Base-by-base conservation (phyloP, 345 rosid species). In the Excoecaria cochinchinensis region DNA sequence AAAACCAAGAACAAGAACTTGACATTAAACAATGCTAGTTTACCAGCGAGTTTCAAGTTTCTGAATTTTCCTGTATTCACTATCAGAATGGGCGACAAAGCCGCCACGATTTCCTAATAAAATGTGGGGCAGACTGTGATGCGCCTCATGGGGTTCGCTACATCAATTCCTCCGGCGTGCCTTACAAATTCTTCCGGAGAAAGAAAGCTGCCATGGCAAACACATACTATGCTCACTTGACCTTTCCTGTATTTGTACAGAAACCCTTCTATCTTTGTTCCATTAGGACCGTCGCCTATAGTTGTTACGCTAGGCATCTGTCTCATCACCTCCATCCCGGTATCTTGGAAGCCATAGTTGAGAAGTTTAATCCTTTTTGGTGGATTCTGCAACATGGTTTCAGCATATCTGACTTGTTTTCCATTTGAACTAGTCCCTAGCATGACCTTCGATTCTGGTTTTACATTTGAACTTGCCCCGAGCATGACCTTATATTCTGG, bases 221-320 rank as follows among this genome's bases (percentile, higher is more conserved):
- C 80, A 17, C 91, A 89, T 0, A 89, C 89, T 12, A 89, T 86
- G 60, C 74, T 73, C 9, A 89, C 88, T 6, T 80, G 80, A 12
- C 76, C 81, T 46, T 61, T 78, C 31, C 4, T 79, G 61, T 82
- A 85, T 74, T 78, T 80, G 79, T 84, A 89, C 0, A 89, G 78
- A 72, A 86, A 78, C 15, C 91, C 93, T 74, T 85, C 81, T 19
- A 86, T 75, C 69, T 74, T 78, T 78, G 72, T 81, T 56, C 66
- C 77, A 40, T 40, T 5, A 6, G 70, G 87, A 21, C 87, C 89
- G 10, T 80, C 88, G 51, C 86, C 91, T 1, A 74, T 86, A 16
- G 90, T 76, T 13, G 82, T 71, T 31, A 88, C 97, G 55, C 76
- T 76, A 6, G 91, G 92, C 94, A 88, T 86, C 76, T 80, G 80